Evolutionary conservation across 352 stramenopile genomes (phyloP).

Genomic region (Phytopythium kandeliae): DNA sequence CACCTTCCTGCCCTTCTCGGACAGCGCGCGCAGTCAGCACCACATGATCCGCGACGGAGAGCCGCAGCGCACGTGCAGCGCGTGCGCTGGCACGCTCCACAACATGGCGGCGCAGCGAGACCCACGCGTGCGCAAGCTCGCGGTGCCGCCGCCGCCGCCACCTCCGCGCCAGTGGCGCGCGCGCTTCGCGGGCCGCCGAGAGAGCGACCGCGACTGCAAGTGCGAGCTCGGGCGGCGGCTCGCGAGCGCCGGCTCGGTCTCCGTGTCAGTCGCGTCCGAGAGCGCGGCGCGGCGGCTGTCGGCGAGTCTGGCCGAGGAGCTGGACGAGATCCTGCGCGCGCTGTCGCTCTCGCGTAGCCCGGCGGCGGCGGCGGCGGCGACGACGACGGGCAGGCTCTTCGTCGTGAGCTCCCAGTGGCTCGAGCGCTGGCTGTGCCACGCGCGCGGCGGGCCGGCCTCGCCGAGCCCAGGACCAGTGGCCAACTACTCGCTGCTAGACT

Average conservation of each 20-base stretch:
- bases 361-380: no score
- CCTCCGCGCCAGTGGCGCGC: slow-evolving; percentile 21
- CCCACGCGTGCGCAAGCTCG: slow-evolving; percentile 48
- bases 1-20: slow-evolving; percentile 59
- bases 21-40: slow-evolving; percentile 40
- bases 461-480: slow-evolving; percentile 44
- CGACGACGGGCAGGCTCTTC: slow-evolving; percentile 25
- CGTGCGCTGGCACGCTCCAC: slow-evolving; percentile 49
- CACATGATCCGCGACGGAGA: slow-evolving; percentile 64
- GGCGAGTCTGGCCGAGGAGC: slow-evolving; percentile 31
- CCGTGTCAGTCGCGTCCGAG: no score
- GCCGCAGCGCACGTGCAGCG: slow-evolving; percentile 66
- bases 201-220: slow-evolving; percentile 2
- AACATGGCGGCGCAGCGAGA: slow-evolving; percentile 62
- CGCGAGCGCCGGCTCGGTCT: no score
- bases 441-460: no score
- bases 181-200: slow-evolving; percentile 15
- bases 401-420: slow-evolving; percentile 59
- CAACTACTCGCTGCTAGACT: slow-evolving; percentile 64
- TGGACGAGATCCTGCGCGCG: slow-evolving; percentile 49
- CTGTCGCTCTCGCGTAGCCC: slow-evolving; percentile 25
- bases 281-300: slow-evolving; percentile 21
- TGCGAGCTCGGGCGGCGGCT: slow-evolving; percentile 6
- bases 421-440: slow-evolving; percentile 58
- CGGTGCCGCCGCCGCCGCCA: slow-evolving; percentile 12